Conservation (phyloP, 495 filamentous ascomycete genomes). For the Neurospora intermedia region DNA sequence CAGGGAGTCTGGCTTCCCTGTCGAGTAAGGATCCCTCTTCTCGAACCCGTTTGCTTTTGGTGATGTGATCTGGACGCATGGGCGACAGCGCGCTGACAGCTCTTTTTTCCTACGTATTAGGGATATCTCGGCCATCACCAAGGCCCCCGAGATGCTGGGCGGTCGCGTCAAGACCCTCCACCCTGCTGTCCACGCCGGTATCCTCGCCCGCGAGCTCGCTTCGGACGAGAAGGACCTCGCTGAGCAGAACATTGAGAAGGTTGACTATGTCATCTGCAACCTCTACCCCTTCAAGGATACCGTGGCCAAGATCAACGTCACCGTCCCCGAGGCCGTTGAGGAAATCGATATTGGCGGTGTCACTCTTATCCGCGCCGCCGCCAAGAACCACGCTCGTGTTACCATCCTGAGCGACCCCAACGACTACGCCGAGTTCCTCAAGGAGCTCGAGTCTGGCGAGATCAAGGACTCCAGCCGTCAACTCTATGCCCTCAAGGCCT, state of each 20-base stretch:
- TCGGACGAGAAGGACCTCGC: constrained; percentile 94
- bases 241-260: constrained; percentile 92
- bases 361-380: constrained; percentile 88
- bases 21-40: constrained; percentile 54
- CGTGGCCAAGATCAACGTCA: constrained; percentile 91
- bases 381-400: constrained; percentile 93
- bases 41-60: background rate
- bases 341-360: constrained; percentile 98
- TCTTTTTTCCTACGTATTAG: constrained; percentile 29
- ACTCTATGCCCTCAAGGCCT: constrained; percentile 87
- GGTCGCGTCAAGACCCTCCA: constrained; percentile 96
- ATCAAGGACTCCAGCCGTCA: constrained; percentile 74
- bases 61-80: background rate
- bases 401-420: constrained; percentile 88
- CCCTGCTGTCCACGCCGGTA: constrained; percentile 85
- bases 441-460: constrained; percentile 78
- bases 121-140: constrained; percentile 93
- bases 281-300: constrained; percentile 98
- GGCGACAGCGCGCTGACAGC: constrained; percentile 1
- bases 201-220: constrained; percentile 83
- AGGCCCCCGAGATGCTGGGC: constrained; percentile 95
- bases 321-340: constrained; percentile 89
- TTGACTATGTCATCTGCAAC: constrained; percentile 98
- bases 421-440: constrained; percentile 89
- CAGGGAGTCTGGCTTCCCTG: constrained; percentile 83